A percentile compares a stretch with the other conserved stretches of the same genome.
Evolutionary conservation across 2,329 filamentous ascomycete species (phyloP).

Genomic region (Cercospora brassicicola): DNA sequence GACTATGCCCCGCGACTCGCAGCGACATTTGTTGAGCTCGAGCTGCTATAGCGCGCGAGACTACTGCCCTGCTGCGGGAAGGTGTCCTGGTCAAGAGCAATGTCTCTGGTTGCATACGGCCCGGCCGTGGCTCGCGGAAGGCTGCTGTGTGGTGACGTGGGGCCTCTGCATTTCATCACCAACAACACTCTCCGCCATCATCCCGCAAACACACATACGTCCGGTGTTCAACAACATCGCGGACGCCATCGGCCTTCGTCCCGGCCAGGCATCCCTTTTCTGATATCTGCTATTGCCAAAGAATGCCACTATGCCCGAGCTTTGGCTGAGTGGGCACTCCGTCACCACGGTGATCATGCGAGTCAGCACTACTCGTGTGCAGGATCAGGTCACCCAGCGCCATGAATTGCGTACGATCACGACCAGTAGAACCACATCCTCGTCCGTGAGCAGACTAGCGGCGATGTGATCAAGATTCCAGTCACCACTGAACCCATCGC

Average conservation of each 20-base stretch:
- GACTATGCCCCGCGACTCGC: background rate
- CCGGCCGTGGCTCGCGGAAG: background rate
- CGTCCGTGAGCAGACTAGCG: background rate
- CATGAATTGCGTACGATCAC: background rate
- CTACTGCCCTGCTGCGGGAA: background rate
- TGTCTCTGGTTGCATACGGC: constrained; percentile 4
- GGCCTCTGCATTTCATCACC: background rate
- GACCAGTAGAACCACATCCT: background rate
- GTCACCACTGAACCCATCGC: background rate
- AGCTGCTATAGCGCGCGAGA: background rate
- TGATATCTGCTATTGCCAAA: background rate
- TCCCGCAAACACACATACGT: background rate
- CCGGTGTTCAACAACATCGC: background rate
- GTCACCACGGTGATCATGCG: background rate
- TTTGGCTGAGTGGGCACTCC: background rate
- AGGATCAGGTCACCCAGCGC: background rate
- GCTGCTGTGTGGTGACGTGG: constrained; percentile 6
- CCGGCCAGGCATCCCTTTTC: background rate
- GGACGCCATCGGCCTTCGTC: background rate
- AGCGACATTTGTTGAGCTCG: background rate
- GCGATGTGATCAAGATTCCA: background rate
- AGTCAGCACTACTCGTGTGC: background rate
- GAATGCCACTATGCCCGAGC: background rate
- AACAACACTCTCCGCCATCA: background rate
- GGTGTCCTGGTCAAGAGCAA: background rate